Base-by-base conservation (phyloP, 2,329 filamentous ascomycete species). In the Chaetomiaceae sp. region DNA sequence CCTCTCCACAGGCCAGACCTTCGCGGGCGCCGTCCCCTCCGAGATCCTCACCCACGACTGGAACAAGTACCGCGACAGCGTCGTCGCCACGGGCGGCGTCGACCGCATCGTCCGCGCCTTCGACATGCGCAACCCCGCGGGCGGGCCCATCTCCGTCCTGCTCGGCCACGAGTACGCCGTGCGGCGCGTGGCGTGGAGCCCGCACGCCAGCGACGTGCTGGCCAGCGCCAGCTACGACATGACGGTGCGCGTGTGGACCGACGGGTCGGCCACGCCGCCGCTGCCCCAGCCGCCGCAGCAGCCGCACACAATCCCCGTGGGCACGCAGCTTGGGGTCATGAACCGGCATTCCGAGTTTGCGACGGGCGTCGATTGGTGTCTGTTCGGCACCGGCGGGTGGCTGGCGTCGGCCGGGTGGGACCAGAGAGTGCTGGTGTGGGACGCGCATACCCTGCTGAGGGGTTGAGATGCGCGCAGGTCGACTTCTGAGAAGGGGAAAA, bases 41-140 rank as follows among this genome's bases (percentile, higher is more conserved):
- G 94, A 99, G 74, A 83, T 89, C 33, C 79, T 99, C 29, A 96
- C 91, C 0, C 94, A 97, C 71, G 94, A 99, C 70, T 99, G 94
- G 94, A 99, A 99, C 74, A 99, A 99, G 71, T 99, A 99, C 72
- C 82, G 87, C 34, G 84, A 90, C 60, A 86, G 84, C 0, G 77
- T 96, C 23, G 75, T 99, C 50, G 94, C 94, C 0, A 90, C 90
- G 0, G 94, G 84, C 1, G 92, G 94, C 50, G 94, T 97, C 3
- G 94, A 99, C 69, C 81, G 88, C 49, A 74, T 86, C 16, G 85
- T 99, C 56, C 84, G 94, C 43, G 94, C 88, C 0, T 97, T 97
- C 65, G 94, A 99, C 69, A 85, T 96, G 41, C 80, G 94, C 38
- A 86, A 84, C 63, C 87, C 89, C 1, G 73, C 77, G 5, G 82